phyloP scores from a whole-genome alignment of 1,139 yeast genomes.

The Dujonia santamariae region DNA sequence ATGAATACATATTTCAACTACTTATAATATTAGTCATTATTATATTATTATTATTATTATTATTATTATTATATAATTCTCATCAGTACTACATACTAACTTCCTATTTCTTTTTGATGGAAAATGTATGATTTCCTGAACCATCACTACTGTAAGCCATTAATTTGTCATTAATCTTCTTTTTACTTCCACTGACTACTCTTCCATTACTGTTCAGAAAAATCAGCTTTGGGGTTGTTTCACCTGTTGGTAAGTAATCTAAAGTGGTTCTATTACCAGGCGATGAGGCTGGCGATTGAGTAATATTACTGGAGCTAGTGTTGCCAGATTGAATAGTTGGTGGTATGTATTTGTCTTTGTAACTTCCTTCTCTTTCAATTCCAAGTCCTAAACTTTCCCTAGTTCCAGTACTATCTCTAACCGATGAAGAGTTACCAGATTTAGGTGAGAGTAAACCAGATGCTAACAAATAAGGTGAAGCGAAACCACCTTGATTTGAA shows the following conservation, averaged over 20 bases:
- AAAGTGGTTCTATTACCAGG: background rate
- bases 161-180: conserved; percentile 23
- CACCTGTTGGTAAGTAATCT: conserved; percentile 7
- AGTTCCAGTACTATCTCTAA: conserved; percentile 3
- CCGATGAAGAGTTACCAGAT: conserved; percentile 18
- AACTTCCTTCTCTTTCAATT: conserved; percentile 1
- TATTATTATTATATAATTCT: too few relatives aligned
- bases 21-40: too few relatives aligned
- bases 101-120: conserved; percentile 37
- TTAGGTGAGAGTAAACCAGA: conserved; percentile 54
- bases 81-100: too few relatives aligned
- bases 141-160: conserved; percentile 45
- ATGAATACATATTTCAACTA: too few relatives aligned
- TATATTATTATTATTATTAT: too few relatives aligned
- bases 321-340: conserved; percentile 3
- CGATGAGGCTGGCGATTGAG: conserved; percentile 9
- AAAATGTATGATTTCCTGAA: conserved; percentile 40
- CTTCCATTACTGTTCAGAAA: conserved; percentile 24
- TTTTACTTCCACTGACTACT: conserved; percentile 21
- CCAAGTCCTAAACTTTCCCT: background rate
- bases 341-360: too few relatives aligned
- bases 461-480: conserved; percentile 60
- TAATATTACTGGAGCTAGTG: conserved; percentile 5
- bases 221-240: conserved; percentile 20
- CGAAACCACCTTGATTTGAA: conserved; percentile 41